phyloP scores from a whole-genome alignment of 495 filamentous ascomycete species.

The Aspergillus sparsus region DNA sequence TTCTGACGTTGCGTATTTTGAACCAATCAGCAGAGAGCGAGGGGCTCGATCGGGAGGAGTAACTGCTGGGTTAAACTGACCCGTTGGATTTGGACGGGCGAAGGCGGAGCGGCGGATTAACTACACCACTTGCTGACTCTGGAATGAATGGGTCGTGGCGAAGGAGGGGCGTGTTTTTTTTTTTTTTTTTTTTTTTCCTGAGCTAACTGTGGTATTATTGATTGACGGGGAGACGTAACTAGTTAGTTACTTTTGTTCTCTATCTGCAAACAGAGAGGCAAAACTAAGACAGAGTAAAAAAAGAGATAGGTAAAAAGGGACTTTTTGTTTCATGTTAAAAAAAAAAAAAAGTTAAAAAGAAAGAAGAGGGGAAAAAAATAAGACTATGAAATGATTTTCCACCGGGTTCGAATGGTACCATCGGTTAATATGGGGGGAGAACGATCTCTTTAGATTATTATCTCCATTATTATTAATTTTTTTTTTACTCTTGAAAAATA shows the following conservation, averaged over 20 bases:
- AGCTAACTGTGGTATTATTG: not conserved
- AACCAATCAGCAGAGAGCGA: conserved; percentile 29
- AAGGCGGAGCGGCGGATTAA: conserved; percentile 4
- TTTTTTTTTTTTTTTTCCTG: not conserved
- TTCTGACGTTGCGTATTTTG: conserved; percentile 32
- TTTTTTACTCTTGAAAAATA: no score
- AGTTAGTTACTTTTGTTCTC: not conserved
- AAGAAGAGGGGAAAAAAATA: not conserved
- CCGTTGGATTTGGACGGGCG: conserved; percentile 1
- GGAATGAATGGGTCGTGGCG: conserved; percentile 11
- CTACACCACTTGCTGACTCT: not conserved
- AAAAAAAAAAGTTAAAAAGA: conserved; percentile 8
- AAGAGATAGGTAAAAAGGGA: not conserved
- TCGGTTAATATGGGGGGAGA: not conserved
- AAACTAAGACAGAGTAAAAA: no score
- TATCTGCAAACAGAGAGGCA: no score
- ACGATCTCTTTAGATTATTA: not conserved
- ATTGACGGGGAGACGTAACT: no score
- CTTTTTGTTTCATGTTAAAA: not conserved
- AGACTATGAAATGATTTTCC: conserved; percentile 1
- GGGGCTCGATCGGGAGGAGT: conserved; percentile 22
- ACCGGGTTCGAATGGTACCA: not conserved
- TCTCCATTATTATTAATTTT: not conserved
- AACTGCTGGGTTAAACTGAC: conserved; percentile 1
- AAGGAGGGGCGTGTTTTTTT: conserved; percentile 16